A percentile compares a stretch with the other conserved stretches of the same genome.
Conservation (phyloP, 2,329 filamentous ascomycete species). For the Neoascochyta sp. region DNA sequence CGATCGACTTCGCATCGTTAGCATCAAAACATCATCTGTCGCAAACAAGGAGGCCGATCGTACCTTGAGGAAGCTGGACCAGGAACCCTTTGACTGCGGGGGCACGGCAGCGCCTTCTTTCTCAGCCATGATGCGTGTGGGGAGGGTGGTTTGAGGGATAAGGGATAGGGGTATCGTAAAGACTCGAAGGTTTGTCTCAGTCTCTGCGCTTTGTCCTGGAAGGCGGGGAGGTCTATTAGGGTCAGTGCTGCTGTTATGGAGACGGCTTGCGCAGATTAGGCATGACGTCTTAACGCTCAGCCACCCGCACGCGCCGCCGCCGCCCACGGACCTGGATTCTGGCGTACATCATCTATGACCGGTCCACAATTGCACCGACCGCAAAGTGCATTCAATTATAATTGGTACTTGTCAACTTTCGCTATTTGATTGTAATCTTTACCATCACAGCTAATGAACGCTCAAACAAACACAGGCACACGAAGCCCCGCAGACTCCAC, state of each 20-base stretch:
- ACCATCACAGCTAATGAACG: slow-evolving; percentile 10
- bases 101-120: slow-evolving; percentile 48
- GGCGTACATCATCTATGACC: slow-evolving; percentile 4
- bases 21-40: slow-evolving; percentile 2
- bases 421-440: slow-evolving; percentile 8
- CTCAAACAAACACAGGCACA: slow-evolving; percentile 3
- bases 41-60: slow-evolving; percentile 1
- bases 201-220: too few relatives aligned
- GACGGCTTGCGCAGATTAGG: slow-evolving; percentile 10
- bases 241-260: slow-evolving; percentile 9
- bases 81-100: slow-evolving; percentile 45
- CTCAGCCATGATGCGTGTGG: slow-evolving; percentile 20
- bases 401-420: too few relatives aligned
- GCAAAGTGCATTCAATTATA: too few relatives aligned
- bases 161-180: too few relatives aligned
- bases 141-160: too few relatives aligned
- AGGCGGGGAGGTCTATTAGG: slow-evolving; percentile 5
- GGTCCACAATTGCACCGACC: too few relatives aligned
- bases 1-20: slow-evolving; percentile 43
- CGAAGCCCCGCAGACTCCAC: not conserved
- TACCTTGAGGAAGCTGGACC: slow-evolving; percentile 51
- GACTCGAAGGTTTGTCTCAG: too few relatives aligned
- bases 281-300: slow-evolving; percentile 18
- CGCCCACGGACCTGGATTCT: too few relatives aligned
- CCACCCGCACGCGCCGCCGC: slow-evolving; percentile 10